Evolutionary conservation across 2,329 filamentous ascomycete genomes (phyloP), one percentile per base, ranked within the genome.

Genomic region (Dendrostoma leiphaemia): DNA sequence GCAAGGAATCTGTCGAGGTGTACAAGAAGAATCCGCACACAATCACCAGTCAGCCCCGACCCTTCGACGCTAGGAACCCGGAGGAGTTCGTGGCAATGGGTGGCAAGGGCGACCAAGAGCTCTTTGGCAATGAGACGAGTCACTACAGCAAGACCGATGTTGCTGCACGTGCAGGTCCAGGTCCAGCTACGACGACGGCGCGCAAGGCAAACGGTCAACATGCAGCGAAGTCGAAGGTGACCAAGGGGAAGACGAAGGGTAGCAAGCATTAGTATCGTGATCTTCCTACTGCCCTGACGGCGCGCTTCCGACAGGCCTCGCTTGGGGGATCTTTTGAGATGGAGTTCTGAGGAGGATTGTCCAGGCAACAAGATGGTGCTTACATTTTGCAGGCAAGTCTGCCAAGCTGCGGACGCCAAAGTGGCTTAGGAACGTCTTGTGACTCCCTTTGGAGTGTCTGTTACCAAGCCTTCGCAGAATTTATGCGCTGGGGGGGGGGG

Each of bases 11-110:
- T 0, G 78, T 93, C 57, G 91, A 90, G 67, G 82, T 93, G 4
- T 92, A 86, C 64, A 74, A 84, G 55, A 91, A 92, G 73, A 93
- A 92, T 53, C 76, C 75, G 21, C 57, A 21, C 35, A 57, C 53
- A 54, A 54, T 48, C 60, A 68, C 28, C 68, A 69, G 63, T 57
- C 90, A 96, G 72, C 70, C 77, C 1, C 80, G 79, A 1, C 92
- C 92, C 0, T 82, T 84, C 24, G 81, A 84, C 29, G 76, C 85
- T 57, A 79, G 90, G 53, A 80, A 83, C 29, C 80, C 90, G 0
- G 76, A 81, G 5, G 91, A 94, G 63, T 97, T 97, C 62, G 86
- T 91, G 69, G 82, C 86, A 58, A 81, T 95, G 76, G 93, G 93
- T 35, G 91, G 91, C 15, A 90, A 89, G 64, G 93, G 91, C 5